Percentiles rank a stretch among this genome's conserved stretches.
These are phyloP conservation scores for Fusarium sp. DNA, from an alignment of 2,329 filamentous ascomycete genomes.

Conservation along the genomic window DNA sequence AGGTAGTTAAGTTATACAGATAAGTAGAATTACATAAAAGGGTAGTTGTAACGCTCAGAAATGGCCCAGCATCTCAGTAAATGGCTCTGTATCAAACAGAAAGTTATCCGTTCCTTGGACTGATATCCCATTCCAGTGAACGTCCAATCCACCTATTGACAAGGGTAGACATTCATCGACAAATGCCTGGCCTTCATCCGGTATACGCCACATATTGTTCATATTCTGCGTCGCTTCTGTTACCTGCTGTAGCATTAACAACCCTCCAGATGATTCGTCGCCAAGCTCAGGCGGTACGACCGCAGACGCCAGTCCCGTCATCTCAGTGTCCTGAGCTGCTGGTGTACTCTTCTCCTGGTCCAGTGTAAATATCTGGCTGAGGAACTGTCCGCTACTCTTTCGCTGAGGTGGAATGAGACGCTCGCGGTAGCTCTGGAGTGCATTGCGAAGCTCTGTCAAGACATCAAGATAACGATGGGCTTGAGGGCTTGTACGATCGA, in stretches of 20 bases:
- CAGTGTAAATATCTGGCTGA: neutral
- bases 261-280: neutral
- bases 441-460: neutral
- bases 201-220: neutral
- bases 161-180: neutral
- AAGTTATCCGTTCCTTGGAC: neutral
- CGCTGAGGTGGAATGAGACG: neutral
- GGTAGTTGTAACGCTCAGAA: neutral
- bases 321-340: accelerated
- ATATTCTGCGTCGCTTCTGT: neutral
- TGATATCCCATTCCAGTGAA: neutral
- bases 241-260: neutral
- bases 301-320: accelerated
- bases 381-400: neutral
- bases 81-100: slow-evolving; percentile 4
- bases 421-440: neutral
- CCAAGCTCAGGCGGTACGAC: neutral
- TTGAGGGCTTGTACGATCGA: neutral
- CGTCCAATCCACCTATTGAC: neutral
- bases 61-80: neutral
- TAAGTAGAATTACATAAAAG: accelerated
- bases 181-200: neutral
- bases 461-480: neutral
- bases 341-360: neutral
- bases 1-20: too few relatives aligned